phyloP scores from a whole-genome alignment of 805 yeast genomes.

The Tetrapisispora phaffii region DNA sequence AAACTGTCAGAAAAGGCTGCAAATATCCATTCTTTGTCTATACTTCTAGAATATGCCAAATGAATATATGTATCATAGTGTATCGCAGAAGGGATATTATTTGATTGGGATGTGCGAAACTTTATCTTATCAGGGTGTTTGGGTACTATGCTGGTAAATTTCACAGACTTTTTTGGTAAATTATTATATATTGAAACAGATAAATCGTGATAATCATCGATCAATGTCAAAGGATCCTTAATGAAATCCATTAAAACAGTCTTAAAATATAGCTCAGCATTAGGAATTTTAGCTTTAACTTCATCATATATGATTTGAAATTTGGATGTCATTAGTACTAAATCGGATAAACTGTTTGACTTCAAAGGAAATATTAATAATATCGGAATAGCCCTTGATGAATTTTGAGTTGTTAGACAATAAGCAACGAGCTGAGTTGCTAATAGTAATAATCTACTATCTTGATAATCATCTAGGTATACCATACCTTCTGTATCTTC shows the following conservation, averaged over 20 bases:
- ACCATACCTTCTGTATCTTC: conserved; percentile 24
- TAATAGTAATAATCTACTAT: conserved; percentile 41
- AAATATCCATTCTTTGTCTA: conserved; percentile 73
- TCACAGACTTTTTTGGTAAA: conserved; percentile 29
- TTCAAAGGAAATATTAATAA: conserved; percentile 25
- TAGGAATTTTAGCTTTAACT: conserved; percentile 26
- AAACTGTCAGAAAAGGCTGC: conserved; percentile 86
- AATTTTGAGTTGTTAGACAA: conserved; percentile 24
- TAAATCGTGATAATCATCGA: conserved; percentile 31
- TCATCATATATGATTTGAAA: conserved; percentile 39
- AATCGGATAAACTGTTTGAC: conserved; percentile 30
- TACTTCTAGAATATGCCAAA: conserved; percentile 73
- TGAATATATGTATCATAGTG: conserved; percentile 63
- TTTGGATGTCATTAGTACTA: conserved; percentile 37
- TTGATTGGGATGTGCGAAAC: conserved; percentile 34
- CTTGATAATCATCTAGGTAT: conserved; percentile 24
- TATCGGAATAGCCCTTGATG: conserved; percentile 20
- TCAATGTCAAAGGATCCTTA: conserved; percentile 26
- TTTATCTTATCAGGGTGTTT: conserved; percentile 35
- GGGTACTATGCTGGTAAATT: conserved; percentile 33
- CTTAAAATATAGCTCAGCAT: conserved; percentile 27
- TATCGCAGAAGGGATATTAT: conserved; percentile 15
- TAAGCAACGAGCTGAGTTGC: conserved; percentile 36
- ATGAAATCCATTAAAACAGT: conserved; percentile 36
- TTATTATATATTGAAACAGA: conserved; percentile 50